These are phyloP conservation scores for Amaranthus cruentus DNA, from an alignment of 148 eudicot genomes.

Conservation along the genomic window DNA sequence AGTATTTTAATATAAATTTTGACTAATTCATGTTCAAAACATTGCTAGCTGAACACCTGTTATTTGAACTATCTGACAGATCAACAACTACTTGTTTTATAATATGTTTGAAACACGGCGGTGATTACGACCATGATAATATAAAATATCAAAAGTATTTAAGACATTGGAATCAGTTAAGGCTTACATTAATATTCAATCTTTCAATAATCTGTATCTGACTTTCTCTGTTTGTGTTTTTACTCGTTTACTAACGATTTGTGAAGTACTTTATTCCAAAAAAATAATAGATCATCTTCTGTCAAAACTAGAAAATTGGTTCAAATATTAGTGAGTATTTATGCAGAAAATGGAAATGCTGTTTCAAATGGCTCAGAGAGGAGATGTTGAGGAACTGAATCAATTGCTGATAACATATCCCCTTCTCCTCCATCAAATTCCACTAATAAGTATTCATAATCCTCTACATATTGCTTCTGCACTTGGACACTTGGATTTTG, in stretches of 20 bases:
- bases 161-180: not conserved
- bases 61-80: not conserved
- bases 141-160: not conserved
- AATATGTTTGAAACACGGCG: not conserved
- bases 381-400: conserved; percentile 27
- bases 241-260: not conserved
- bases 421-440: conserved; percentile 22
- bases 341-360: conserved; percentile 24
- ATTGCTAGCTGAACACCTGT: not conserved
- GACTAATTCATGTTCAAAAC: not conserved
- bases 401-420: conserved; percentile 29
- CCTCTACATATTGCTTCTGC: conserved; percentile 37
- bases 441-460: conserved; percentile 24
- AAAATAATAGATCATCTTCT: not conserved
- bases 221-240: not conserved
- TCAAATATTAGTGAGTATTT: not conserved
- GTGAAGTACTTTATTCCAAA: not conserved
- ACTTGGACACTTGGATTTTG: conserved; percentile 37
- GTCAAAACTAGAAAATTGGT: not conserved
- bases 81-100: not conserved
- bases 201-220: not conserved
- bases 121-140: not conserved
- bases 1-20: not conserved
- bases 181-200: not conserved
- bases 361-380: conserved; percentile 27